Conservation (phyloP, 768 basidiomycete species). For the Suillus sp. region DNA sequence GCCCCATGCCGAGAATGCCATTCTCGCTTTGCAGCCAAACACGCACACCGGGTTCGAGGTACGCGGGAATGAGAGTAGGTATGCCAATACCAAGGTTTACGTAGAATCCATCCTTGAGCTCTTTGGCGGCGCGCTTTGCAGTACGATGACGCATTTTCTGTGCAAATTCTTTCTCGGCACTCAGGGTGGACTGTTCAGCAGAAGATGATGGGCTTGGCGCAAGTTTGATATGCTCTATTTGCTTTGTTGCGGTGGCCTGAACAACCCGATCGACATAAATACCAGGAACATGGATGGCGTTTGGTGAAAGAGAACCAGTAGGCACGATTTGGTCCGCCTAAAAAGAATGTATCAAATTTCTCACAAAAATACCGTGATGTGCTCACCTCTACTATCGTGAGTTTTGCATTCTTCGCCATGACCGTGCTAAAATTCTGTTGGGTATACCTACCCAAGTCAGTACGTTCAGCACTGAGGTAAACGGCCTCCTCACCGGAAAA, state of each 20-base stretch:
- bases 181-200: constrained; percentile 29
- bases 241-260: constrained; percentile 70
- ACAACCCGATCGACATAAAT: constrained; percentile 92
- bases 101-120: constrained; percentile 85
- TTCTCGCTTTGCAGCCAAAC: constrained; percentile 96
- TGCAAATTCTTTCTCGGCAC: constrained; percentile 56
- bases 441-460: constrained; percentile 57
- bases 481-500: constrained; percentile 66
- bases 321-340: constrained; percentile 92
- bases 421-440: constrained; percentile 85
- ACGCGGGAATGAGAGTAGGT: constrained; percentile 86
- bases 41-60: constrained; percentile 66
- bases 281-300: constrained; percentile 79
- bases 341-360: constrained; percentile 10
- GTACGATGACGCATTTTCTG: constrained; percentile 69
- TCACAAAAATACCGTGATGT: constrained; percentile 6
- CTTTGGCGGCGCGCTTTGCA: constrained; percentile 85
- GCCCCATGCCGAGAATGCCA: constrained; percentile 86
- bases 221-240: constrained; percentile 75
- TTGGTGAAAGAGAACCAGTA: constrained; percentile 76
- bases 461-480: background rate
- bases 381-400: constrained; percentile 85
- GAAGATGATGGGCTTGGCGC: constrained; percentile 46
- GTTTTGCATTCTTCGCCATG: constrained; percentile 89
- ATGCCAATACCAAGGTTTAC: constrained; percentile 92